phyloP scores from a whole-genome alignment of 83 land plant genomes.

The Picea abies region DNA sequence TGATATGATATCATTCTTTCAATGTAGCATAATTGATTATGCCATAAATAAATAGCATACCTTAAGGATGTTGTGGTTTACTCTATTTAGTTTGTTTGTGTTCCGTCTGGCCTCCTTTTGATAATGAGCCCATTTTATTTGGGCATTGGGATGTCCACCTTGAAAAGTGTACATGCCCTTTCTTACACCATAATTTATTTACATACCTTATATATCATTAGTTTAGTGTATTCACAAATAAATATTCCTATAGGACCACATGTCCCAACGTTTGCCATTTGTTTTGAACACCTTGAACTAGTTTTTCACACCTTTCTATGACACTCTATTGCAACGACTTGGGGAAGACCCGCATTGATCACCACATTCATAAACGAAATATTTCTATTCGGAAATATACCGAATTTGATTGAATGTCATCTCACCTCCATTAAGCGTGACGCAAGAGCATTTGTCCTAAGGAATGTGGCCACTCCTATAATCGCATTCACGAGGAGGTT shows the following conservation, averaged over 20 bases:
- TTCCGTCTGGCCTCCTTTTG: too few species aligned
- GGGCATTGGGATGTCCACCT: too few species aligned
- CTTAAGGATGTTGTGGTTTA: too few species aligned
- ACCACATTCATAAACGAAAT: slow-evolving; percentile 76
- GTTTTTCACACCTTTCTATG: slow-evolving; percentile 62
- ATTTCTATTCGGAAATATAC: slow-evolving; percentile 36
- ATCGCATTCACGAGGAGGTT: slow-evolving; percentile 41
- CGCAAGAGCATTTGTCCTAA: slow-evolving; percentile 56
- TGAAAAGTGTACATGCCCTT: too few species aligned
- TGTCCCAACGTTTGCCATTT: slow-evolving; percentile 75
- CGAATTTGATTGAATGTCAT: slow-evolving; percentile 63
- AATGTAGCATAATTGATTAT: too few species aligned
- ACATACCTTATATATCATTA: too few species aligned
- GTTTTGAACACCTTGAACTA: slow-evolving; percentile 86
- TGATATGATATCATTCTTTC: too few species aligned
- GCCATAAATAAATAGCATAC: too few species aligned
- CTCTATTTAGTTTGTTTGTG: too few species aligned
- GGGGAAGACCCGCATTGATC: not conserved
- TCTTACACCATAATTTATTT: too few species aligned
- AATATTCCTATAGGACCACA: slow-evolving; percentile 82
- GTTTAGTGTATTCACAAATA: slow-evolving; percentile 69
- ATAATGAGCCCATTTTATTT: too few species aligned
- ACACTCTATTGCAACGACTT: slow-evolving; percentile 61
- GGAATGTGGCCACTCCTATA: slow-evolving; percentile 32
- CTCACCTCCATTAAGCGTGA: slow-evolving; percentile 43